Base-by-base conservation (phyloP, 768 basidiomycete species). In the Candolleomyces eurysporus region DNA sequence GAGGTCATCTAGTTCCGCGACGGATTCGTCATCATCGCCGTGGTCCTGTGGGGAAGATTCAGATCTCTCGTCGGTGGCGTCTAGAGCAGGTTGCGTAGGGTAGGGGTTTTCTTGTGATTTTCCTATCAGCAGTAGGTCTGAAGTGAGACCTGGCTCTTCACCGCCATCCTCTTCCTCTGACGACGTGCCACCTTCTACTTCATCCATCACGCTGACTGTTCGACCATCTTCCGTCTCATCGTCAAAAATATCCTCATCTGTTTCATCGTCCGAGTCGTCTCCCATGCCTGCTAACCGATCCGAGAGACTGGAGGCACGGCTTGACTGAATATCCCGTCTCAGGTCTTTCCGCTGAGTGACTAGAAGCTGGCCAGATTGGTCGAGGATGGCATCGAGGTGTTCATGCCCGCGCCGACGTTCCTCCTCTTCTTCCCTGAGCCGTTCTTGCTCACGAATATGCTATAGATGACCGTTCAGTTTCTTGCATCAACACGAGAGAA, bases 301-400 rank as follows among this genome's bases (percentile, higher is more conserved):
- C 0, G 77, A 81, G 48, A 78, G 67, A 42, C 84, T 88, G 48
- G 77, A 81, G 2, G 88, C 88, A 16, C 86, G 82, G 65, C 88
- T 92, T 52, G 51, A 59, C 11, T 8, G 10, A 26, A 79, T 76
- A 17, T 80, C 80, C 54, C 81, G 79, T 1, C 77, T 76, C 49
- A 94, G 74, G 66, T 91, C 90, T 0, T 82, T 79, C 50, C 90
- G 87, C 68, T 96, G 96, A 1, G 92, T 90, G 67, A 91, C 89
- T 62, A 97, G 76, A 60, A 96, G 86, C 52, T 90, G 87, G 0
- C 91, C 91, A 40, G 93, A 96, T 67, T 96, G 90, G 73, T 94
- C 86, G 50, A 98, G 78, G 64, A 98, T 92, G 4, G 90, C 92
- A 71, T 96, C 91, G 21, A 98, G 81, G 73, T 97, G 95, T 64